These are phyloP conservation scores for Tetradesmus lagerheimii DNA, from an alignment of 139 green algal genomes.

Conservation along the genomic window DNA sequence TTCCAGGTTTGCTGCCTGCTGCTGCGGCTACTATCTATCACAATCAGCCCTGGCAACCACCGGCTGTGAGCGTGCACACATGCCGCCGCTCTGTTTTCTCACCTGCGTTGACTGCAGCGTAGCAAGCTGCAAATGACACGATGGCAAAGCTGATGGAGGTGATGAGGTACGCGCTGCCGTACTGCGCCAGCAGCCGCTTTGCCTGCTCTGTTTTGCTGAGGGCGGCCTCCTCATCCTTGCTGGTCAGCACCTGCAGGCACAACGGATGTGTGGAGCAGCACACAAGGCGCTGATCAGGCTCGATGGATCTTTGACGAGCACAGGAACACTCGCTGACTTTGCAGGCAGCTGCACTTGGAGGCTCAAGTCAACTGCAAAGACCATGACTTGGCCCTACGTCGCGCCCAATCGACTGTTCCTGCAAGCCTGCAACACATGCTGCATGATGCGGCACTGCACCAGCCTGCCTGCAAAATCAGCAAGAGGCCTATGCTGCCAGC, in stretches of 20 bases:
- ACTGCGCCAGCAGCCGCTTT: constrained; percentile 94
- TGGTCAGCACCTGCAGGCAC: constrained; percentile 77
- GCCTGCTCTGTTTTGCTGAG: constrained; percentile 74
- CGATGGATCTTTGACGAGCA: no score
- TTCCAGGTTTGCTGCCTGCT: not conserved
- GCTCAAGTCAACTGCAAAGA: no score
- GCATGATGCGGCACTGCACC: not conserved
- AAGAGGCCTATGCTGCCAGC: no score
- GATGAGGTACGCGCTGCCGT: constrained; percentile 96
- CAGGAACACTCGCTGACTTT: no score
- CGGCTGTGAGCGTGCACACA: not conserved
- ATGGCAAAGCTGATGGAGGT: constrained; percentile 97
- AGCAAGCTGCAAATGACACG: constrained; percentile 95
- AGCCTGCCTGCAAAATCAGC: not conserved
- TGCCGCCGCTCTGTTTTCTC: no score
- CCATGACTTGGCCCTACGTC: no score
- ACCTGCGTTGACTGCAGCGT: constrained; percentile 87
- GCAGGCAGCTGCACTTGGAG: no score
- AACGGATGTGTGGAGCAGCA: no score
- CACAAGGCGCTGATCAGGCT: no score
- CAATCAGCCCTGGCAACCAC: not conserved
- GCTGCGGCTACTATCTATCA: not conserved
- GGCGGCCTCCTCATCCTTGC: constrained; percentile 60
- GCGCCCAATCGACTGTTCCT: no score
- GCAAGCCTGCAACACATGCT: no score